phyloP scores from a whole-genome alignment of 164 flowering plant species.

The Tetrastigma voinierianum region DNA sequence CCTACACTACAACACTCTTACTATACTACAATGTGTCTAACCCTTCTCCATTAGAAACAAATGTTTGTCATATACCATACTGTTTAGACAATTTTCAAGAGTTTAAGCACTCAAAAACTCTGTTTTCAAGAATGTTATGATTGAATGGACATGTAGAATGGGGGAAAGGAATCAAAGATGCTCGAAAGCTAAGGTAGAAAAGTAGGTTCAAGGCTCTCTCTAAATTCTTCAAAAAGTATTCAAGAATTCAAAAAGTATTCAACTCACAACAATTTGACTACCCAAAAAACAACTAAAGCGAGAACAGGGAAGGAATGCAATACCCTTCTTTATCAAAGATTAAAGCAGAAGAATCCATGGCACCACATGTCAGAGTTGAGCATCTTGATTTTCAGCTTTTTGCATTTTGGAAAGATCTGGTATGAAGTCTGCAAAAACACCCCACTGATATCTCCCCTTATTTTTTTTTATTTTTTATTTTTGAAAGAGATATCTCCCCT shows the following conservation, averaged over 20 bases:
- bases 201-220: no score
- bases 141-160: no score
- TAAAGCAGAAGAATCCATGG: conserved; percentile 16
- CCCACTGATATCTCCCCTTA: background rate
- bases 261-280: background rate
- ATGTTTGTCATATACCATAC: no score
- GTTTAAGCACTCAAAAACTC: no score
- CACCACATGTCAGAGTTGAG: conserved; percentile 3
- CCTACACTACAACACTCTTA: no score
- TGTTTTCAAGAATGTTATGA: no score
- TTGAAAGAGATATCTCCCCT: no score
- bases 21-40: background rate
- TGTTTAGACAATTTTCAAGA: no score
- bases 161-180: background rate
- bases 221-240: no score
- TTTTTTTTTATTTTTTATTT: no score
- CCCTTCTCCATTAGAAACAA: background rate
- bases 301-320: conserved; percentile 25
- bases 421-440: background rate
- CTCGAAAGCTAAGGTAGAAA: background rate
- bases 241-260: background rate
- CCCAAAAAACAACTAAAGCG: conserved; percentile 1
- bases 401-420: conserved; percentile 13
- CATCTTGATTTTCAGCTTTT: conserved; percentile 8
- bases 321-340: conserved; percentile 24